Evolutionary conservation across 805 yeast genomes (phyloP), one percentile per base, ranked within the genome.

Genomic region (Barnettozyma sp.): DNA sequence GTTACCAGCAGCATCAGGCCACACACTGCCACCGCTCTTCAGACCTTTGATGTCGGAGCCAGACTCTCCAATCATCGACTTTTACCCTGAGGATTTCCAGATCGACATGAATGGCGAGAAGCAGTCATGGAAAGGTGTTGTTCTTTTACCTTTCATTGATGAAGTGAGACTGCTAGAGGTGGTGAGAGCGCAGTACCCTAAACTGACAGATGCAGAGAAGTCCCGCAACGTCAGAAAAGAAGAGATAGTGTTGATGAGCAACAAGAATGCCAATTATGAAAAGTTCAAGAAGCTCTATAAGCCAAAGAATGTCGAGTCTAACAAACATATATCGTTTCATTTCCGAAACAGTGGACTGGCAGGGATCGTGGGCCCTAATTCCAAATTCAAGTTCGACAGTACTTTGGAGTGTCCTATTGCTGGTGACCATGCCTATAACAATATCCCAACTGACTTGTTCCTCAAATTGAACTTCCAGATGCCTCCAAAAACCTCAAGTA

Each of bases 91-190:
- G 39, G 80, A 83, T 22, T 88, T 88, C 60, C 73, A 79, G 30
- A 80, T 88, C 45, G 97, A 88, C 60, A 86, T 88, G 95, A 87
- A 88, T 54, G 97, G 97, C 20, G 84, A 85, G 47, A 86, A 83
- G 46, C 82, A 82, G 85, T 69, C 90, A 34, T 88, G 97, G 97
- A 94, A 86, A 55, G 97, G 95, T 36, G 82, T 88, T 50, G 88
- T 94, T 1, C 60, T 88, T 26, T 62, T 88, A 37, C 97, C 97
- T 0, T 88, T 88, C 47, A 90, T 88, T 48, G 95, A 88, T 50
- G 95, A 85, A 49, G 58, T 58, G n/a, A 65, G 94, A 47, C 64
- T 88, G 29, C 57, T 88, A 35, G 62, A 66, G 13, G 78, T 76
- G 4, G 94, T 87, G 2, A 67, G 73, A 35, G 71, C 60, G 1